These are phyloP conservation scores for Isatis tinctoria DNA, from an alignment of 345 rosid genomes.

Conservation along the genomic window DNA sequence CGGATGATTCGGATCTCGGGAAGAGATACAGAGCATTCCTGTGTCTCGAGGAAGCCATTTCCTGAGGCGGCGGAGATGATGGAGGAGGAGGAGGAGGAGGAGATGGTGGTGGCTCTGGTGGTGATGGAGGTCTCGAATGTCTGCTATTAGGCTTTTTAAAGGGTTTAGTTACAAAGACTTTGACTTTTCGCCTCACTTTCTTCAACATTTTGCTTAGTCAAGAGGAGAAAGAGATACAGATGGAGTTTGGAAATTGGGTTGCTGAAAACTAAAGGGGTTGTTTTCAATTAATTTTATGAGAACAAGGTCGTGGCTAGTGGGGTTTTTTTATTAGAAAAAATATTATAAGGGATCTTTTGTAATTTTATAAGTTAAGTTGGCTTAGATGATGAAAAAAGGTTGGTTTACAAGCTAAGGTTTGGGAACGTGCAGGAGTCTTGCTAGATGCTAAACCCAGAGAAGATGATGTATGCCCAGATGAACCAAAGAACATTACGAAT, in stretches of 20 bases:
- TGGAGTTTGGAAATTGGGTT: neutral
- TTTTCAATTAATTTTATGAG: neutral
- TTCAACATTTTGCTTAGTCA: slow-evolving; percentile 34
- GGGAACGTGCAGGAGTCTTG: slow-evolving; percentile 18
- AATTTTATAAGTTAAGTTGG: neutral
- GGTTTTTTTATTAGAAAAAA: neutral
- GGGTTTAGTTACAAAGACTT: slow-evolving; percentile 28
- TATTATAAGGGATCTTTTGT: neutral
- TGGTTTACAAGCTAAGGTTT: slow-evolving; percentile 19
- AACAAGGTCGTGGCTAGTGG: neutral
- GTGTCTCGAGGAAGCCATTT: slow-evolving; percentile 23
- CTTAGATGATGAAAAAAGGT: neutral
- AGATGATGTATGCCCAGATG: neutral
- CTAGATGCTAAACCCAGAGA: slow-evolving; percentile 21
- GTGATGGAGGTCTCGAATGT: slow-evolving; percentile 18
- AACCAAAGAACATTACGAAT: neutral
- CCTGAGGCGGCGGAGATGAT: slow-evolving; percentile 21
- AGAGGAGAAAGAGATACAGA: slow-evolving; percentile 9
- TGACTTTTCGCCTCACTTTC: slow-evolving; percentile 32
- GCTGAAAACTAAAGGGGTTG: neutral
- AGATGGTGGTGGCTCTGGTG: slow-evolving; percentile 18
- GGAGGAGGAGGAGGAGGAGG: slow-evolving; percentile 21
- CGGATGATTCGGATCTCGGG: slow-evolving; percentile 54
- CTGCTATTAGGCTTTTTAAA: slow-evolving; percentile 30
- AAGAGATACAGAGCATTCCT: slow-evolving; percentile 49